A percentile compares a stretch with the other conserved stretches of the same genome.
These are phyloP conservation scores for Clathrospora elynae DNA, from an alignment of 2,329 filamentous ascomycete species.

Conservation along the genomic window DNA sequence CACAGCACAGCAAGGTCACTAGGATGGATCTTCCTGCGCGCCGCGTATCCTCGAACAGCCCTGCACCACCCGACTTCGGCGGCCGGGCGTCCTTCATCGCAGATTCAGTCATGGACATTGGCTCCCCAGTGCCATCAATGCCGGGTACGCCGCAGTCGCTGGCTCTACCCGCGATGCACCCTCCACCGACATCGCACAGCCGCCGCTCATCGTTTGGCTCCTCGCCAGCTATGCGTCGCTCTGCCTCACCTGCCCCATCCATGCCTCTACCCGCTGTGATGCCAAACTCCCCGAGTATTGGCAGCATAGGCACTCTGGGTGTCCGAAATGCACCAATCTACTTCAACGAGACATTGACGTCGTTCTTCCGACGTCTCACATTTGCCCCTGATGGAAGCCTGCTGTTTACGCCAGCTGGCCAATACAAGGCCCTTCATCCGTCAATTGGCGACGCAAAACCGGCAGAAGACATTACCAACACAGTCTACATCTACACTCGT, in stretches of 20 bases:
- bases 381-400: constrained; percentile 96
- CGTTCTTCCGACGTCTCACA: constrained; percentile 90
- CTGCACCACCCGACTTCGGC: constrained; percentile 82
- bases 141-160: constrained; percentile 92
- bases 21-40: constrained; percentile 93
- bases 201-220: constrained; percentile 90
- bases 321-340: constrained; percentile 88
- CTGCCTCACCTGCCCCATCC: constrained; percentile 89
- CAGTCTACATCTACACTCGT: constrained; percentile 96
- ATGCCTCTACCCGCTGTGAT: constrained; percentile 94
- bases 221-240: constrained; percentile 77
- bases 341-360: constrained; percentile 94
- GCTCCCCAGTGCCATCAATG: constrained; percentile 86
- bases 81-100: constrained; percentile 68
- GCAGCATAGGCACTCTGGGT: constrained; percentile 52
- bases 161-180: constrained; percentile 86
- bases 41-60: constrained; percentile 88
- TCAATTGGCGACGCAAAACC: constrained; percentile 72
- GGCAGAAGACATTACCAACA: constrained; percentile 88
- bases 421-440: constrained; percentile 81
- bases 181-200: constrained; percentile 88
- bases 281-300: constrained; percentile 85
- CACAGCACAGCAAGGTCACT: constrained; percentile 77
- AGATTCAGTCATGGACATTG: constrained; percentile 59
- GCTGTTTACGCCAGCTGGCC: constrained; percentile 90